Evolutionary conservation across 1,284 basidiomycete genomes (phyloP), one percentile per base, ranked within the genome.

Genomic region (Bondarzewia mesenterica): DNA sequence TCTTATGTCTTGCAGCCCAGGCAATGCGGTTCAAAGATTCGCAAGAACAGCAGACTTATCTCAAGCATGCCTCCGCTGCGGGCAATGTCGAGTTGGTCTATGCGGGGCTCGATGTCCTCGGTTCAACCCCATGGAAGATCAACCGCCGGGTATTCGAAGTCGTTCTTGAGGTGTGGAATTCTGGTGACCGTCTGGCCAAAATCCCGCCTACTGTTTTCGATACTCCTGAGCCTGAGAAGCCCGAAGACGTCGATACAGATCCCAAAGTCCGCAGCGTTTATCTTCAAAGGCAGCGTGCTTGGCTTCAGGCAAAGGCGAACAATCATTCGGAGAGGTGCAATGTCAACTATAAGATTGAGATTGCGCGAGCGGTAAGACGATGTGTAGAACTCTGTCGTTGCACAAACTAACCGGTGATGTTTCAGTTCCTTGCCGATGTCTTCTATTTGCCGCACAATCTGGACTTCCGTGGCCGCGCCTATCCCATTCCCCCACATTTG

Each of bases 371-470:
- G 46, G 88, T 91, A 60, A 63, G 85, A 40, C 29, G 38, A 25
- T 42, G 14, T 50, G 16, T 44, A 35, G 10, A 26, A 27, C 39
- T 20, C 5, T 35, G 5, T 5, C 44, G 23, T 15, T 48, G 32
- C 6, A 45, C 40, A 45, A 23, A 5, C 37, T 7, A 42, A 38
- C 23, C 39, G 36, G 21, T 27, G 27, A 26, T 20, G 40, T 21
- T 41, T 1, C 50, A 88, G 85, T 94, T 92, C 73, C 67, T 93
- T 41, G 80, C 78, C 32, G 92, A 98, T 60, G 82, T 74, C 0
- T 87, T 99, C 65, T 99, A 93, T 68, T 78, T 96, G 53, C 95
- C 95, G 0, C 96, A 99, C 69, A 98, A 97, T 67, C 75, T 99
- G 61, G 96, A 99, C 67, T 99, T 99, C 79, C 84, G 95, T 54